Base-by-base conservation (phyloP, 345 rosid genomes). In the Eucalyptus guilfoylei region DNA sequence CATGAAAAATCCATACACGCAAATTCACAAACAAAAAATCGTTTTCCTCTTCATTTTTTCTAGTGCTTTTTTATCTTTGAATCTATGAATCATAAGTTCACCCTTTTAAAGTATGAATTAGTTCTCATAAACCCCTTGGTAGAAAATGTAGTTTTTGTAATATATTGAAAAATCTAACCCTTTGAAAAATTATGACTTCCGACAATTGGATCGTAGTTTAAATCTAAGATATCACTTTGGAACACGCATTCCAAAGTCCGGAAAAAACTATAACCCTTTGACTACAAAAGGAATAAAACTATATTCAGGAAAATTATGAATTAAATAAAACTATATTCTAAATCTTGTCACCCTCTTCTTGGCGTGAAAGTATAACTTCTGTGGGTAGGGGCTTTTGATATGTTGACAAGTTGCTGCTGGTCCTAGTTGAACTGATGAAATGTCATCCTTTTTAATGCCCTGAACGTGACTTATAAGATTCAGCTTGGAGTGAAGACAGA, bases 1-100 rank as follows among this genome's bases (percentile, higher is more conserved):
- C 67, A 28, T 6, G 32, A 60, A 60, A 60, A 60, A 60, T 0
- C 16, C 8, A 13, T 60, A 28, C n/a, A 60, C 3, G 0, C 1
- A 60, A 3, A 60, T 28, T 60, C 69, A 60, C 69, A 60, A 60
- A 26, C 32, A 28, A 28, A 60, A 6, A 28, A 3, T 60, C 32
- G 1, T 12, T 28, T 60, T 64, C 17, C 72, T 30, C 72, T 30
- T 30, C 19, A 0, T 64, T 64, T 30, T 62, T 64, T 64, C 34
- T 2, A 64, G 72, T 64, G 72, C 19, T 30, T 14, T 62, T 64
- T 30, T 11, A 64, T 30, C 34, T 64, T 64, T 64, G 17, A 64
- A 60, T 30, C 16, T 62, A 62, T 14, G n/a, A 62, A 62, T 30
- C 72, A 62, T 13, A 62, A 1, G 8, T 14, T 30, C 19, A 62